Evolutionary conservation across 805 yeast genomes (phyloP).

Genomic region (Crinitomyces ghanaensis): DNA sequence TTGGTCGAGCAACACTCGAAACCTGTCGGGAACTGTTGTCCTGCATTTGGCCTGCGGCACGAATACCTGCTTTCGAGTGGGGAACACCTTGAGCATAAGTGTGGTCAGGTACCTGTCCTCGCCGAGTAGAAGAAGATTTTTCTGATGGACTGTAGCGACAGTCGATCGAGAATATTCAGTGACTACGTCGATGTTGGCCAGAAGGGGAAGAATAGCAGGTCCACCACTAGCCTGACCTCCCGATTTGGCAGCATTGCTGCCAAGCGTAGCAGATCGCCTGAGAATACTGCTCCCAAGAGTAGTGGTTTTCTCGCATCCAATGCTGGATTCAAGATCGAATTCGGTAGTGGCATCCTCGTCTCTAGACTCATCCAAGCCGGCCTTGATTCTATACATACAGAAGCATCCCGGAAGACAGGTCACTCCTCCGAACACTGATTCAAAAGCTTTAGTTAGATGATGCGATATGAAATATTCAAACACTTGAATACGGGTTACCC

Average conservation of each 20-base stretch:
- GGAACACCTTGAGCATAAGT: conserved; percentile 78
- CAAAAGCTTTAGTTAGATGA: conserved; percentile 90
- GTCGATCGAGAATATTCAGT: conserved; percentile 84
- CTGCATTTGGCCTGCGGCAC: conserved; percentile 88
- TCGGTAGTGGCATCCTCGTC: no score
- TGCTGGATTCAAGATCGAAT: no score
- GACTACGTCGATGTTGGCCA: conserved; percentile 88
- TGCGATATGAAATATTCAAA: conserved; percentile 89
- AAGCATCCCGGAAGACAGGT: conserved; percentile 96
- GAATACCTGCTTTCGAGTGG: conserved; percentile 76
- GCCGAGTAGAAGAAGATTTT: conserved; percentile 75
- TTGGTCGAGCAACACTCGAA: conserved; percentile 72
- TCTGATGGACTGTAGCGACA: conserved; percentile 71
- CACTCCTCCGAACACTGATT: conserved; percentile 88
- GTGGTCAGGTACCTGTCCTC: conserved; percentile 83
- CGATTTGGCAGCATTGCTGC: no score
- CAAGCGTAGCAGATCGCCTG: no score
- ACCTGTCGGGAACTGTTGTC: conserved; percentile 78
- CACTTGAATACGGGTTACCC: conserved; percentile 92
- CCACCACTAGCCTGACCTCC: no score
- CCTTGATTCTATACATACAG: conserved; percentile 80
- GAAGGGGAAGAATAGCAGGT: conserved; percentile 71
- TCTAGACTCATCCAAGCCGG: conserved; percentile 63
- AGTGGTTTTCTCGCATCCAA: no score
- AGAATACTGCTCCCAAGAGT: no score